Conservation (phyloP, 441 rosid genomes). For the Pelargonium citronellum region DNA sequence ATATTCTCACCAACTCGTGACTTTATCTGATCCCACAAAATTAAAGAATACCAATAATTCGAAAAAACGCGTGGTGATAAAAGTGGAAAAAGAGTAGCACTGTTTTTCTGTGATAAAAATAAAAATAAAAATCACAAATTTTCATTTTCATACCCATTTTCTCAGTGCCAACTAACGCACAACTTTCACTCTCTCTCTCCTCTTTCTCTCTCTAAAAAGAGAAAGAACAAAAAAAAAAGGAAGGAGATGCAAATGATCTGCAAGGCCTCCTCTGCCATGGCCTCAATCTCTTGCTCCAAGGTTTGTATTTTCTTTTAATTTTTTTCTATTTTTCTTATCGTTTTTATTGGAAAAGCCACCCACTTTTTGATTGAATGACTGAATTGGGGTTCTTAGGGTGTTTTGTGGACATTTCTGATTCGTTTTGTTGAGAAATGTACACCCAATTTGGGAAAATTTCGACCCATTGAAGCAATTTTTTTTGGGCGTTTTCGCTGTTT, state of each 20-base stretch:
- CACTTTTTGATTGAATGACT: background rate
- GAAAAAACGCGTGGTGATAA: background rate
- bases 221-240: slow-evolving; percentile 3
- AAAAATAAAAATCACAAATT: background rate
- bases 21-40: background rate
- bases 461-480: too few relatives aligned
- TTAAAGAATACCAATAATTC: background rate
- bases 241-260: slow-evolving; percentile 56
- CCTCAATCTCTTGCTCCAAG: slow-evolving; percentile 67
- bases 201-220: slow-evolving; percentile 18
- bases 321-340: background rate
- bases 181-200: slow-evolving; percentile 13
- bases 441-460: background rate
- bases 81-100: background rate
- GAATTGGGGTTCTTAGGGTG: background rate
- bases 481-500: too few relatives aligned
- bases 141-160: background rate
- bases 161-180: slow-evolving; percentile 5
- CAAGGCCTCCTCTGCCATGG: slow-evolving; percentile 70
- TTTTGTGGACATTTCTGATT: background rate
- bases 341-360: background rate
- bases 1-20: background rate
- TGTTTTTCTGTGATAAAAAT: background rate
- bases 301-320: slow-evolving; percentile 27
- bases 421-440: background rate